A percentile compares a stretch with the other conserved stretches of the same genome.
Conservation (phyloP, 2,329 filamentous ascomycete species). For the Chaetothyriales sp. region DNA sequence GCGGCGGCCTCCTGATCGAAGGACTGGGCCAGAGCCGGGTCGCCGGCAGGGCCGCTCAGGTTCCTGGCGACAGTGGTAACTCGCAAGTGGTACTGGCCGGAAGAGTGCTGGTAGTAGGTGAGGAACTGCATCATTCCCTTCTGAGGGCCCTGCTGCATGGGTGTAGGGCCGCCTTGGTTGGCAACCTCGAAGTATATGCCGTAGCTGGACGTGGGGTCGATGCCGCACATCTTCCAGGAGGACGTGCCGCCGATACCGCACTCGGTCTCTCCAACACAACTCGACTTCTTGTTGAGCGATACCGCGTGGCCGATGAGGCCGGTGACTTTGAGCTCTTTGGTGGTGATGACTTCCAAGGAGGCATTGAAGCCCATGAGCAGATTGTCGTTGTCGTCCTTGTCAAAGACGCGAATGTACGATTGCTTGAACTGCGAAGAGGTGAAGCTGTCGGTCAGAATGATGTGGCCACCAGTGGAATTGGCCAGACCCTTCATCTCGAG, state of each 20-base stretch:
- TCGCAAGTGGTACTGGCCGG: conserved; percentile 86
- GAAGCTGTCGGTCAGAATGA: conserved; percentile 96
- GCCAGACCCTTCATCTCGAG: conserved; percentile 96
- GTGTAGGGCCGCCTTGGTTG: conserved; percentile 72
- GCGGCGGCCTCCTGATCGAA: conserved; percentile 97
- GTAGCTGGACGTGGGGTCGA: conserved; percentile 86
- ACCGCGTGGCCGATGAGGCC: conserved; percentile 93
- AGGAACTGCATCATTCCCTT: conserved; percentile 96
- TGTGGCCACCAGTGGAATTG: conserved; percentile 93
- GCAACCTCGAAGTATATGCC: conserved; percentile 97
- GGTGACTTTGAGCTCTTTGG: conserved; percentile 96
- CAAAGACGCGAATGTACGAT: conserved; percentile 91
- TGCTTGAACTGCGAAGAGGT: conserved; percentile 99
- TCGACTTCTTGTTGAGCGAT: conserved; percentile 95
- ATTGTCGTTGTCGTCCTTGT: conserved; percentile 91
- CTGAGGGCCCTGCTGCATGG: conserved; percentile 74
- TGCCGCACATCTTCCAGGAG: conserved; percentile 99
- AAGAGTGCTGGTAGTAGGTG: conserved; percentile 96
- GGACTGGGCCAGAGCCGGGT: conserved; percentile 87
- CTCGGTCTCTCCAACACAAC: conserved; percentile 92
- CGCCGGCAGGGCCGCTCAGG: conserved; percentile 82
- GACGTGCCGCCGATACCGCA: conserved; percentile 97
- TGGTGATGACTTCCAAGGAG: conserved; percentile 86
- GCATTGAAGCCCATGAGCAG: conserved; percentile 97
- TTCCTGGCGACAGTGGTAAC: conserved; percentile 89